Base-by-base conservation (phyloP, 306 rosid species). In the Mimosa pudica region DNA sequence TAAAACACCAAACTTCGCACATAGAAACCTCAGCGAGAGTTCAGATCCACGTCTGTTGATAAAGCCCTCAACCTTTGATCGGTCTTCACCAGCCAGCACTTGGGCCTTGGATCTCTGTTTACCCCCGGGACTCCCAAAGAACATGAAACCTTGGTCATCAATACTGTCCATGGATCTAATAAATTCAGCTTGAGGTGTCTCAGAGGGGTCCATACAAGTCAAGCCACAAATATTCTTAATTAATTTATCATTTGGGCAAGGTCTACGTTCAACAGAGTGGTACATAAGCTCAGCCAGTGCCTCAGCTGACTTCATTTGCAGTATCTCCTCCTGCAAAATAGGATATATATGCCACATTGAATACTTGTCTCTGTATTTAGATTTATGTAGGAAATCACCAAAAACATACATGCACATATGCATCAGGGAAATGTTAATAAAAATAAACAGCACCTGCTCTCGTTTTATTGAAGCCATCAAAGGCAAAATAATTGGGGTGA, bases 11-110 rank as follows among this genome's bases (percentile, higher is more conserved):
- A 95, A 93, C 84, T 90, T 91, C 83, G 87, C 84, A 84, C 97
- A 92, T 51, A 95, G 88, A 91, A 86, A 90, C 96, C 82, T 91
- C 87, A 95, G 80, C 42, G 93, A 88, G 71, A 89, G 90, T 79
- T 95, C 98, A 87, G 98, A 86, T 32, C 98, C 98, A 48, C 98
- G 97, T 88, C 98, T 92, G 83, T 98, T 89, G 77, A 91, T 86
- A 79, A 95, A 91, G 70, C 98, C 98, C 82, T 95, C 98, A 66
- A 88, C 86, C 89, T 87, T 92, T 2, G 95, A 91, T 71, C 98
- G 95, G 66, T 95, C 98, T 79, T 95, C 89, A 75, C 95, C 97
- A 80, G 94, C 84, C 70, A 86, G 73, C 64, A 83, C 84, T 71
- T 86, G 94, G 73, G 88, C 91, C 87, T 90, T 95, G 12, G 94